These are phyloP conservation scores for Phytophthora multivora DNA, from an alignment of 352 stramenopile genomes.

Conservation along the genomic window DNA sequence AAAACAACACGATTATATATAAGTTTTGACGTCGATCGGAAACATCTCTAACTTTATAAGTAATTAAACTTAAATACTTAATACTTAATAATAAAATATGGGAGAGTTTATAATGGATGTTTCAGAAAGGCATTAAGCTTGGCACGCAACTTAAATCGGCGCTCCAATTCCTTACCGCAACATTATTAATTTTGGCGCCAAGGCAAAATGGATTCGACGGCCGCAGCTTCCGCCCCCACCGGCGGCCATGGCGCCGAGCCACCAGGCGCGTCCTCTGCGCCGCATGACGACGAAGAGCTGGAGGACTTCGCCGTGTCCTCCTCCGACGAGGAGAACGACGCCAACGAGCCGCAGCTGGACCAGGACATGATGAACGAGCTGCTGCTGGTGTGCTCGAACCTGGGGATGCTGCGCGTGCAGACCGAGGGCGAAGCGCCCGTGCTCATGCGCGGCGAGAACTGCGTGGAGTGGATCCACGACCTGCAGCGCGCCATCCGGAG, in stretches of 20 bases:
- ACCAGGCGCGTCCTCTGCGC: not conserved
- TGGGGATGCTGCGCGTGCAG: constrained; percentile 77
- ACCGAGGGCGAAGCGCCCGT: constrained; percentile 59
- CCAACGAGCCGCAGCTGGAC: constrained; percentile 52
- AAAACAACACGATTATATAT: too few species aligned
- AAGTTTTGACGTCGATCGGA: too few species aligned
- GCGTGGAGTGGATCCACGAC: constrained; percentile 85
- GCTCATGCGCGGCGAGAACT: constrained; percentile 86
- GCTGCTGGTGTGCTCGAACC: constrained; percentile 88
- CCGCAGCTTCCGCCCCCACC: constrained; percentile 2
- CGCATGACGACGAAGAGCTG: constrained; percentile 41
- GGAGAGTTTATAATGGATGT: too few species aligned
- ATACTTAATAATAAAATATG: too few species aligned
- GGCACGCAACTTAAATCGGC: too few species aligned
- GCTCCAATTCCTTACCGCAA: too few species aligned
- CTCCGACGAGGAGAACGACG: constrained; percentile 44
- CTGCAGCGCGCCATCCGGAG: constrained; percentile 81
- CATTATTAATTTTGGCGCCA: constrained; percentile 8
- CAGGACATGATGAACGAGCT: constrained; percentile 87
- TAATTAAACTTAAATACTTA: too few species aligned
- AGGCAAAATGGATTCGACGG: not conserved
- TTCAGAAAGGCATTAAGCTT: too few species aligned
- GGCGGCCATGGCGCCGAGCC: not conserved
- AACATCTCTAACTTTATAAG: too few species aligned
- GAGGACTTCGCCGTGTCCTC: constrained; percentile 68